Evolutionary conservation across 768 basidiomycete genomes (phyloP).

Genomic region (Naganishia onofrii): DNA sequence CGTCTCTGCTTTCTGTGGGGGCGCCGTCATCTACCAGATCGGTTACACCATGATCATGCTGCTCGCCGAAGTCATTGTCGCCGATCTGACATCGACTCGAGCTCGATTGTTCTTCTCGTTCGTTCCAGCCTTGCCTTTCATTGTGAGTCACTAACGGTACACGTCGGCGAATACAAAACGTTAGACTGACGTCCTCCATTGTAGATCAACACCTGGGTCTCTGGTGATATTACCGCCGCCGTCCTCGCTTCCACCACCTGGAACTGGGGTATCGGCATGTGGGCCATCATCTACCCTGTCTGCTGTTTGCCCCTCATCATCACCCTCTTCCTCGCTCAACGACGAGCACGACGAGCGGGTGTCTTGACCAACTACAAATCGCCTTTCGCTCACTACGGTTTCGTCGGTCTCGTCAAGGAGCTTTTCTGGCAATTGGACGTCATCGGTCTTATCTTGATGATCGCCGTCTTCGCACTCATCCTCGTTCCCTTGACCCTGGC

Average conservation of each 20-base stretch:
- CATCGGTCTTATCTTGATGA: constrained; percentile 47
- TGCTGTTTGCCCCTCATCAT: constrained; percentile 34
- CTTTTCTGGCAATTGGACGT: constrained; percentile 51
- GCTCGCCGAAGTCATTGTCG: constrained; percentile 49
- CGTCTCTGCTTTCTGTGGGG: constrained; percentile 44
- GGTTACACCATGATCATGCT: constrained; percentile 45
- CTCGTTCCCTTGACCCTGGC: constrained; percentile 51
- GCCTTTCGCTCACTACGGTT: constrained; percentile 14
- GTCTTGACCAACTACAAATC: constrained; percentile 28
- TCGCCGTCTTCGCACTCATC: constrained; percentile 45
- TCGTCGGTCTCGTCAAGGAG: constrained; percentile 26
- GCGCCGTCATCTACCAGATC: constrained; percentile 47
- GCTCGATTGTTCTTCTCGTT: constrained; percentile 46
- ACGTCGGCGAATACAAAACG: too few relatives aligned
- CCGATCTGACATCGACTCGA: constrained; percentile 44
- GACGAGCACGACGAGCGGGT: constrained; percentile 35
- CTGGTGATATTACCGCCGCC: constrained; percentile 39
- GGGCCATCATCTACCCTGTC: constrained; percentile 48
- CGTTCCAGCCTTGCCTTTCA: constrained; percentile 45
- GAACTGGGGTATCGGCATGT: constrained; percentile 50
- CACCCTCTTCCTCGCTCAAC: constrained; percentile 37
- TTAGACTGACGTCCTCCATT: background rate
- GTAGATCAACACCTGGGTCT: constrained; percentile 49
- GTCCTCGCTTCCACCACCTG: constrained; percentile 39
- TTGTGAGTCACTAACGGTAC: constrained; percentile 25